phyloP scores from a whole-genome alignment of 192 early-diverging fungal species.

The Mortierella antarctica region DNA sequence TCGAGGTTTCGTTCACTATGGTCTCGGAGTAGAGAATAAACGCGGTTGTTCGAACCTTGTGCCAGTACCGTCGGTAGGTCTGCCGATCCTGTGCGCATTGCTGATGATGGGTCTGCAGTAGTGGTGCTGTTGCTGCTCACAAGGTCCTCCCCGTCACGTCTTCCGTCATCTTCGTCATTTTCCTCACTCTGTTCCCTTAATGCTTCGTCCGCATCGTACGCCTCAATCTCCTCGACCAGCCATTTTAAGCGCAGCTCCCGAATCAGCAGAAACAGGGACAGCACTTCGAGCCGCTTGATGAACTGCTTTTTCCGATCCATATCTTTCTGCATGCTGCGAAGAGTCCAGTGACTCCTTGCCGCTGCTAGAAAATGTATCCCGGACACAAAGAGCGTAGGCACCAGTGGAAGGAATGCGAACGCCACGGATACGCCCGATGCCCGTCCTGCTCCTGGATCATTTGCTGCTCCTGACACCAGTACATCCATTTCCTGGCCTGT shows the following conservation, averaged over 20 bases:
- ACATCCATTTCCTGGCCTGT: neutral
- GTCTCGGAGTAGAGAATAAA: too few relatives aligned
- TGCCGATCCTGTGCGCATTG: too few relatives aligned
- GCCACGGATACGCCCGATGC: neutral
- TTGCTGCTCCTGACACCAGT: neutral
- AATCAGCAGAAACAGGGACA: conserved; percentile 3
- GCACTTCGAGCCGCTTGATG: conserved; percentile 1
- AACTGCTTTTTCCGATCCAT: neutral
- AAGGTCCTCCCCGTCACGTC: conserved; percentile 2
- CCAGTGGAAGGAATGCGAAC: conserved; percentile 11
- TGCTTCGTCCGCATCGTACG: conserved; percentile 6
- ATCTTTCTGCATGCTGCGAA: conserved; percentile 11
- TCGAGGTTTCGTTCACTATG: too few relatives aligned
- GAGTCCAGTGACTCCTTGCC: conserved; percentile 3
- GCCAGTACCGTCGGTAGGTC: too few relatives aligned
- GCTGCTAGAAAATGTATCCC: conserved; percentile 20
- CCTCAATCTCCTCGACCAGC: conserved; percentile 12
- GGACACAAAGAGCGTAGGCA: conserved; percentile 17
- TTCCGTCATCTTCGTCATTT: neutral
- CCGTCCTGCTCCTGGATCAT: neutral
- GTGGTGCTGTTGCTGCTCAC: neutral
- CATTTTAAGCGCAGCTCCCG: conserved; percentile 27
- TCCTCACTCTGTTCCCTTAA: neutral
- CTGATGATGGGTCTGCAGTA: neutral
- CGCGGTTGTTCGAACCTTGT: too few relatives aligned